Base-by-base conservation (phyloP, 768 basidiomycete species). In the Podaxis carcinomalis region DNA sequence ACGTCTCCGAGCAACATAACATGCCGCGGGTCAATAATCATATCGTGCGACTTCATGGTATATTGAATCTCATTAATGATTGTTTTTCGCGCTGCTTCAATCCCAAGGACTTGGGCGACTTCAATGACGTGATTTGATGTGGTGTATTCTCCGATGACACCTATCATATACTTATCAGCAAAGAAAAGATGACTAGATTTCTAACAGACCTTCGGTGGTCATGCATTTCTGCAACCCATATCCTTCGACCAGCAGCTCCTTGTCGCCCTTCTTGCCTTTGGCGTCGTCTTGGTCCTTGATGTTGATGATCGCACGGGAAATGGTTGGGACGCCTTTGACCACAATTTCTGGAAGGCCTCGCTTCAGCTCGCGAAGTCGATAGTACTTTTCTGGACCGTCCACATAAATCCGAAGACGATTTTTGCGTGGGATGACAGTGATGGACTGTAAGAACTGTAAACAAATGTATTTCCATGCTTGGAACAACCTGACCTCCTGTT, bases 1-100 rank as follows among this genome's bases (percentile, higher is more conserved):
- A 98, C 95, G 74, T 99, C 97, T 51, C 95, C 97, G 10, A 99
- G 85, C 40, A 99, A 77, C 93, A 98, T 97, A 68, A 98, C 92
- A 73, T 99, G 97, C 56, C 97, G 91, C 63, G 96, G 95, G 72
- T 99, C 97, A 68, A 99, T 98, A 61, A 89, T 95, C 91, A 99
- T 95, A 68, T 94, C 94, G 77, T 99, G 97, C 57, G 88, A 90
- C 65, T 86, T 84, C 97, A 99, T 99, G 10, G 93, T 98, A 70
- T 93, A 92, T 71, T 96, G 91, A 66, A 98, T 97, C 72, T 99
- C 94, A 69, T 96, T 92, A 74, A 97, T 89, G 74, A 99, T 97
- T 2, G 95, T 96, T 62, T 81, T 78, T 62, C 97, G 84, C 3
- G 97, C 95, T 4, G 97, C 97, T 69, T 99, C 97, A 62, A 99